A percentile compares a stretch with the other conserved stretches of the same genome.
Evolutionary conservation across 2,329 filamentous ascomycete species (phyloP).

Genomic region (Acrodontium crateriforme): DNA sequence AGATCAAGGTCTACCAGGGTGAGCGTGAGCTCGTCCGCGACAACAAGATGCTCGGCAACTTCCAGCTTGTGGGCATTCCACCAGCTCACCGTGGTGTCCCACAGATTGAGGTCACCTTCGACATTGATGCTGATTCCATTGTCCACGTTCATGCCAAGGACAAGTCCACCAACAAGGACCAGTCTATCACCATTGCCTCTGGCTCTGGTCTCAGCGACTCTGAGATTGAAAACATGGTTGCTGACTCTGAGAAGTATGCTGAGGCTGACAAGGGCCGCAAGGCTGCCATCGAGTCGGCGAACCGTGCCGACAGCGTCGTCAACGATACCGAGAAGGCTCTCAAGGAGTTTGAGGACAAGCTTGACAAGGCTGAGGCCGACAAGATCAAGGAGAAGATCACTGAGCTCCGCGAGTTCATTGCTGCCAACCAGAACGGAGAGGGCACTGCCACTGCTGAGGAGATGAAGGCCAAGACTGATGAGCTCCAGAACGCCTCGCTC

Average conservation of each 20-base stretch:
- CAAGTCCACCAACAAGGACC: slow-evolving; percentile 98
- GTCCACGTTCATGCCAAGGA: slow-evolving; percentile 97
- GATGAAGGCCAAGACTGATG: slow-evolving; percentile 97
- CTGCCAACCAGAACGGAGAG: slow-evolving; percentile 91
- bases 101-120: slow-evolving; percentile 95
- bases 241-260: slow-evolving; percentile 93
- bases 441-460: slow-evolving; percentile 72
- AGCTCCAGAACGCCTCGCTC: slow-evolving; percentile 88
- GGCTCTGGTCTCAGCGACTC: slow-evolving; percentile 89
- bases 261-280: slow-evolving; percentile 96
- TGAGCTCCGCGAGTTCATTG: slow-evolving; percentile 64
- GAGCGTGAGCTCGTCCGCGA: slow-evolving; percentile 97
- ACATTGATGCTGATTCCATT: slow-evolving; percentile 96
- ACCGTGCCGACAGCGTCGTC: slow-evolving; percentile 88
- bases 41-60: slow-evolving; percentile 98
- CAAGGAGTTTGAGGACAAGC: slow-evolving; percentile 88
- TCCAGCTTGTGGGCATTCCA: slow-evolving; percentile 95
- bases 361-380: slow-evolving; percentile 93
- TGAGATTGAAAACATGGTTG: slow-evolving; percentile 95
- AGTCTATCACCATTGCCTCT: slow-evolving; percentile 97
- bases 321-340: slow-evolving; percentile 98
- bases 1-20: slow-evolving; percentile 99
- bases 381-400: slow-evolving; percentile 94
- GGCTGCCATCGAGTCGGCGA: slow-evolving; percentile 85
- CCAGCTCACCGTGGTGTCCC: slow-evolving; percentile 92